A percentile compares a stretch with the other conserved stretches of the same genome.
Conservation (phyloP, 805 yeast species). For the Lachancea mirantina region DNA sequence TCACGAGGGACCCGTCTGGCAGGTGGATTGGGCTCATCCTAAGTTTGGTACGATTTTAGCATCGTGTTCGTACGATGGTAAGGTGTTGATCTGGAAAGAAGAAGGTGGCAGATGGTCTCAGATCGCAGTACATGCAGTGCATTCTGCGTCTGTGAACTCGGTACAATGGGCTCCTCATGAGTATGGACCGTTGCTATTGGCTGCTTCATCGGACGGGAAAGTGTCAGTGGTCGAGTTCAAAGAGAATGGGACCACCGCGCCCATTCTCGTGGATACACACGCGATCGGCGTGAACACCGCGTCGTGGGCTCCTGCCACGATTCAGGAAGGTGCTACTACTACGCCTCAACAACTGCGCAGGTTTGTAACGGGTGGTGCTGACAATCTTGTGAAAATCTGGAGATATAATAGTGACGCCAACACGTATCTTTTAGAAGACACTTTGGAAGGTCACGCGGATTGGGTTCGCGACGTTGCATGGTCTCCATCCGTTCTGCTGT, state of each 20-base stretch:
- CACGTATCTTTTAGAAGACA: constrained; percentile 64
- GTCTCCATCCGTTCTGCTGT: constrained; percentile 86
- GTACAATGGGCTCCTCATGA: constrained; percentile 98
- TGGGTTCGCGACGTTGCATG: constrained; percentile 99
- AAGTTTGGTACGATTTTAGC: constrained; percentile 94
- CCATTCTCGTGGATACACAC: constrained; percentile 61
- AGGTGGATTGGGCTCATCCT: constrained; percentile 98
- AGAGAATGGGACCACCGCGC: constrained; percentile 75
- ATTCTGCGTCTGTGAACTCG: constrained; percentile 90
- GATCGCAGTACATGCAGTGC: constrained; percentile 80
- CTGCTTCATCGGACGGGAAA: constrained; percentile 89
- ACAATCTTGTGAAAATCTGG: constrained; percentile 91
- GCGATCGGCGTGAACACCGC: constrained; percentile 92
- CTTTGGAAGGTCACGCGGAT: constrained; percentile 84
- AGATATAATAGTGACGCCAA: constrained; percentile 48
- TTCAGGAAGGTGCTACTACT: constrained; percentile 28
- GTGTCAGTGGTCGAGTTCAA: constrained; percentile 86
- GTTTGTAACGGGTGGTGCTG: constrained; percentile 92
- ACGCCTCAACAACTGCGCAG: constrained; percentile 48
- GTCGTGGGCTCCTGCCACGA: constrained; percentile 75
- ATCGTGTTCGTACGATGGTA: constrained; percentile 92
- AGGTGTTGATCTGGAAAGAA: constrained; percentile 91
- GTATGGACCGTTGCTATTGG: constrained; percentile 83
- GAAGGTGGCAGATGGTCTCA: constrained; percentile 82
- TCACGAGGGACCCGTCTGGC: constrained; percentile 99